Evolutionary conservation across 2,329 filamentous ascomycete genomes (phyloP).

Genomic region (Sporothrix euskadiensis): DNA sequence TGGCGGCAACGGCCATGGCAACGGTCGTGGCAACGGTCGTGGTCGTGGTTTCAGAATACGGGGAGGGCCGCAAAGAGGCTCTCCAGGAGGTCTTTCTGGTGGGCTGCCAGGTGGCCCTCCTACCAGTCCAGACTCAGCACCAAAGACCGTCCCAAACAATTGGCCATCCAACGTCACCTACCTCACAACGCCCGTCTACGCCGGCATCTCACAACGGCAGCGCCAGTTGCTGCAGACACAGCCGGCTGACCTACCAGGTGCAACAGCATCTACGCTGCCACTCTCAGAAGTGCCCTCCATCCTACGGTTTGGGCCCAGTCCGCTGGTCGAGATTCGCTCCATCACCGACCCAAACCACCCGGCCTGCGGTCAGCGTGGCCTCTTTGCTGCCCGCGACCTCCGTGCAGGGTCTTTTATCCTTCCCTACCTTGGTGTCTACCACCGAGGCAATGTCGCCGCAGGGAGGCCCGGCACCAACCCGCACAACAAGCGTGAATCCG

Average conservation of each 20-base stretch:
- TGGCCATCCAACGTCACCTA: conserved; percentile 59
- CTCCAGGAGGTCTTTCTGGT: no score
- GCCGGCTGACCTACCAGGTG: conserved; percentile 27
- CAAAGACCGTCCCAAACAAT: conserved; percentile 49
- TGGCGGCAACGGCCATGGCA: background rate
- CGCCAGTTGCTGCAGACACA: conserved; percentile 43
- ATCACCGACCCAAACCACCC: conserved; percentile 57
- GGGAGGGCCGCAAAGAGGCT: background rate
- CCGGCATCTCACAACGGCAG: conserved; percentile 48
- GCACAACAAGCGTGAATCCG: conserved; percentile 46
- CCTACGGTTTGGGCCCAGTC: conserved; percentile 45
- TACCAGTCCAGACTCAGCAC: background rate
- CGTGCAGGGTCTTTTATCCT: conserved; percentile 58
- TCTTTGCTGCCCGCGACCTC: conserved; percentile 59
- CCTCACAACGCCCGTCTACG: conserved; percentile 52
- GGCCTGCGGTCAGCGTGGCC: conserved; percentile 58
- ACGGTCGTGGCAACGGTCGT: background rate
- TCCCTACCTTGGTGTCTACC: conserved; percentile 62
- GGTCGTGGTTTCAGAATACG: background rate
- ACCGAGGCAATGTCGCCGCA: conserved; percentile 43
- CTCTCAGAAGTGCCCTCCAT: conserved; percentile 31
- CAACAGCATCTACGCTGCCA: background rate
- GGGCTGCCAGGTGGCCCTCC: background rate
- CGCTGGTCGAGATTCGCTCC: conserved; percentile 55
- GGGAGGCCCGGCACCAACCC: conserved; percentile 39